Evolutionary conservation across 2,329 filamentous ascomycete species (phyloP), one percentile per base, ranked within the genome.

Genomic region (Fusarium graminum): DNA sequence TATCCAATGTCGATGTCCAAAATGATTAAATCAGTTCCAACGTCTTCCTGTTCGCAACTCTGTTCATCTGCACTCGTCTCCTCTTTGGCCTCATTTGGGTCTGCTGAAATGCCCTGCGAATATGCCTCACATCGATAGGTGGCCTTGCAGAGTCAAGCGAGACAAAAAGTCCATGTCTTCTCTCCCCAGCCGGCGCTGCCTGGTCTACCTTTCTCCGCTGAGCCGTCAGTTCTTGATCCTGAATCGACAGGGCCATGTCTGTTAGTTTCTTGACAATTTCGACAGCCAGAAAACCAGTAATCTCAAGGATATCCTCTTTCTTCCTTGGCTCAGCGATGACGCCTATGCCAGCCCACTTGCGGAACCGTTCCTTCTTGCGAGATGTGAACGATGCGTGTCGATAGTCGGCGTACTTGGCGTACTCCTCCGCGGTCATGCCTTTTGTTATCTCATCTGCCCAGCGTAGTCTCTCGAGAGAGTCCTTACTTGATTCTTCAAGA

Each of bases 241-340:
- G 98, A 78, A 97, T 93, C 76, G 92, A 92, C 71, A 99, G 85
- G 1, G 95, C 94, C 76, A 97, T 92, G 75, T 98, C 94, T 0
- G 95, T 98, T 26, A 99, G 84, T 1, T 93, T 94, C 81, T 97
- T 94, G 19, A 98, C 95, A 80, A 98, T 98, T 78, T 99, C 95
- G 71, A 97, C 97, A 0, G 94, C 97, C 71, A 99, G 78, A 79
- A 98, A 99, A 11, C 95, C 94, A 4, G 98, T 86, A 60, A 98
- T 97, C 75, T 99, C 95, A 69, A 98, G 92, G 60, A 97, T 97
- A 67, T 98, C 95, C 76, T 98, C 95, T 57, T 93, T 95, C 1
- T 94, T 95, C 79, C 97, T 97, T 63, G 90, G 91, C 76, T 98
- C 94, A 0, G 94, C 97, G 39, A 98, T 92, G 25, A 94, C 87